phyloP scores from a whole-genome alignment of 1,139 yeast genomes.

The Hyphopichia fennica region DNA sequence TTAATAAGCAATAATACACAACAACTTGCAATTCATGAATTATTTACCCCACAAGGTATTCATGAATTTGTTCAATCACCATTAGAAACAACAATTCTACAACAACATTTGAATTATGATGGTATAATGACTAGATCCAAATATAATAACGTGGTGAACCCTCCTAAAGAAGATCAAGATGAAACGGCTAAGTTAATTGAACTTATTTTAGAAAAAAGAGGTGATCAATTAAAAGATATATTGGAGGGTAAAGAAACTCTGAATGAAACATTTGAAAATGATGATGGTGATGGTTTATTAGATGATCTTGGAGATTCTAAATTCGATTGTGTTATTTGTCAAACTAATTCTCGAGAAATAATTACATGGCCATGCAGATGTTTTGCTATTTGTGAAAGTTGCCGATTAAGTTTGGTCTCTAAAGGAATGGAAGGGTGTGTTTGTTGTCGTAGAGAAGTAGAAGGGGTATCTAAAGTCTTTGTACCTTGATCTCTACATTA shows the following conservation, averaged over 20 bases:
- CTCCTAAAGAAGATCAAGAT: conserved; percentile 13
- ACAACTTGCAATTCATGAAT: conserved; percentile 22
- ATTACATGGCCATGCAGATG: conserved; percentile 94
- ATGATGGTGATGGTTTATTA: conserved; percentile 1
- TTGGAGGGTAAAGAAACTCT: conserved; percentile 1
- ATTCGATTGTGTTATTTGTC: conserved; percentile 78
- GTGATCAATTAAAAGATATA: conserved; percentile 6
- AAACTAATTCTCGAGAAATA: conserved; percentile 68
- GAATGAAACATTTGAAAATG: not conserved
- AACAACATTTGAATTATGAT: conserved; percentile 31
- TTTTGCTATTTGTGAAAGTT: conserved; percentile 81
- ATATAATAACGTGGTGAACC: conserved; percentile 19
- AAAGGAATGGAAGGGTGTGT: conserved; percentile 81
- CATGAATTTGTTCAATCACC: conserved; percentile 26
- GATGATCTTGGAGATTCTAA: conserved; percentile 14
- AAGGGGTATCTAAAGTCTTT: conserved; percentile 51
- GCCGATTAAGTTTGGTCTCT: conserved; percentile 73
- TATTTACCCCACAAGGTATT: conserved; percentile 31
- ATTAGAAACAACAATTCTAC: conserved; percentile 24
- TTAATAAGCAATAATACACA: conserved; percentile 4
- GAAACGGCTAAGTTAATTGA: conserved; percentile 25
- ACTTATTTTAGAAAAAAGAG: conserved; percentile 19
- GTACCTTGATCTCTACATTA: conserved; percentile 54
- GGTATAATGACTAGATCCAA: conserved; percentile 45
- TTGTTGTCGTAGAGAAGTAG: conserved; percentile 76